These are phyloP conservation scores for Cladosporium halotolerans DNA, from an alignment of 2,329 filamentous ascomycete genomes.

Conservation along the genomic window DNA sequence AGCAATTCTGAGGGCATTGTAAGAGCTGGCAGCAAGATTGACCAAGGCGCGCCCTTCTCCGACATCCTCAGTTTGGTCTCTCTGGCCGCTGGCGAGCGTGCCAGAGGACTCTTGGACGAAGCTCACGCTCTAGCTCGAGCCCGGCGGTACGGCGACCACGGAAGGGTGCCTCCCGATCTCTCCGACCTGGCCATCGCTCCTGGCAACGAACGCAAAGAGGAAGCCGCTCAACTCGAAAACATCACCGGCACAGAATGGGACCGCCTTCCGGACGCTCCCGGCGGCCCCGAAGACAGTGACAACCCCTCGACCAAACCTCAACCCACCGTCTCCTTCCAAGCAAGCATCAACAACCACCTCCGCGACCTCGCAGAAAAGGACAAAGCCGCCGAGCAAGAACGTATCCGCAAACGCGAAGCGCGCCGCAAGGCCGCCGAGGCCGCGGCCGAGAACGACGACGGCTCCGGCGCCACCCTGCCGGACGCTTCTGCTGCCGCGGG, in stretches of 20 bases:
- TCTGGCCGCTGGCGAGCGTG: slow-evolving; percentile 71
- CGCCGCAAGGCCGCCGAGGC: slow-evolving; percentile 28
- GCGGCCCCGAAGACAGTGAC: slow-evolving; percentile 18
- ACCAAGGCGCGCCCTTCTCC: slow-evolving; percentile 63
- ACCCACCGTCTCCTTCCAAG: slow-evolving; percentile 40
- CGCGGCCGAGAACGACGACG: slow-evolving; percentile 14
- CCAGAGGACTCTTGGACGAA: slow-evolving; percentile 72
- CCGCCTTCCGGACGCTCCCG: slow-evolving; percentile 13
- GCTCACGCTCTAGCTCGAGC: slow-evolving; percentile 63
- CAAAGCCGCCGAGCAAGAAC: slow-evolving; percentile 64
- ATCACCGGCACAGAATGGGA: slow-evolving; percentile 30
- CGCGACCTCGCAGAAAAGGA: slow-evolving; percentile 61
- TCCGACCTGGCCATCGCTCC: slow-evolving; percentile 45
- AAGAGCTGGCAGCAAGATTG: slow-evolving; percentile 48
- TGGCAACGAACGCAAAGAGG: slow-evolving; percentile 30
- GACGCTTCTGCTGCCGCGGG: slow-evolving; percentile 17
- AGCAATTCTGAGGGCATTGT: slow-evolving; percentile 24
- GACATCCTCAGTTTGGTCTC: slow-evolving; percentile 80
- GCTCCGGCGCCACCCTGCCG: slow-evolving; percentile 1
- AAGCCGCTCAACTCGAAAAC: slow-evolving; percentile 32
- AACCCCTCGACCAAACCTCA: slow-evolving; percentile 30
- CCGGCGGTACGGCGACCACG: slow-evolving; percentile 72
- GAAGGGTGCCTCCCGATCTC: slow-evolving; percentile 71
- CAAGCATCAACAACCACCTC: slow-evolving; percentile 45
- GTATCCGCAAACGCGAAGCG: slow-evolving; percentile 39